Evolutionary conservation across 768 basidiomycete species (phyloP).

Genomic region (Suillus discolor): DNA sequence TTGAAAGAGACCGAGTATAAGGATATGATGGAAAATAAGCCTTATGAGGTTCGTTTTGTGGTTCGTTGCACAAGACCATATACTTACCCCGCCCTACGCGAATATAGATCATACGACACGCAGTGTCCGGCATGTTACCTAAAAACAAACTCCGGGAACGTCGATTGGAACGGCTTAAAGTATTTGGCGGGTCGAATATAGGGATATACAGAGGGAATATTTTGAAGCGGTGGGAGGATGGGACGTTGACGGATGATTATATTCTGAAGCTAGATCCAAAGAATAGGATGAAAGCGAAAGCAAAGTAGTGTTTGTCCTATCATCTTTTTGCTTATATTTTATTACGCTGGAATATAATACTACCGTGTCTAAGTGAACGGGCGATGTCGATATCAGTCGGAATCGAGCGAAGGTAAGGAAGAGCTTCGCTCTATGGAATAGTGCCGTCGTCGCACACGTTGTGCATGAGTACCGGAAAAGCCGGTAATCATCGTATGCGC

Average conservation of each 20-base stretch:
- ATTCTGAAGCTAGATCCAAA: slow-evolving; percentile 28
- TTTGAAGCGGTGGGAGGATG: slow-evolving; percentile 83
- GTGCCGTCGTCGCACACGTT: neutral
- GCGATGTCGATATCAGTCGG: neutral
- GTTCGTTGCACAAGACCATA: neutral
- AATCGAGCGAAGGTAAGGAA: neutral
- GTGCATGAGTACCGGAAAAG: neutral
- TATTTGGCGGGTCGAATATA: slow-evolving; percentile 81
- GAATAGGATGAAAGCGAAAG: slow-evolving; percentile 21
- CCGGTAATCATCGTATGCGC: slow-evolving; percentile 28
- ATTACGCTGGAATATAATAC: slow-evolving; percentile 1
- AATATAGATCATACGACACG: slow-evolving; percentile 86
- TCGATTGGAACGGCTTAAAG: slow-evolving; percentile 83
- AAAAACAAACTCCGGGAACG: slow-evolving; percentile 95
- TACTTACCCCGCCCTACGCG: slow-evolving; percentile 1
- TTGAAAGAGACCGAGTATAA: slow-evolving; percentile 89
- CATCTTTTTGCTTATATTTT: slow-evolving; percentile 8
- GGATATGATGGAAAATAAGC: slow-evolving; percentile 80
- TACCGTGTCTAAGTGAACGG: neutral
- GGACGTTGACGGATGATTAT: slow-evolving; percentile 54
- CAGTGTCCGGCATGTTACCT: slow-evolving; percentile 97
- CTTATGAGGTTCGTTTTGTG: slow-evolving; percentile 69
- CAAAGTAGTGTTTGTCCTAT: slow-evolving; percentile 17
- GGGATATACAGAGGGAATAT: slow-evolving; percentile 78
- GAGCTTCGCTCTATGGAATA: slow-evolving; percentile 5